Percentiles rank a stretch among this genome's conserved stretches.
Conservation (phyloP, 2,329 filamentous ascomycete genomes). For the Penicillium sp. region DNA sequence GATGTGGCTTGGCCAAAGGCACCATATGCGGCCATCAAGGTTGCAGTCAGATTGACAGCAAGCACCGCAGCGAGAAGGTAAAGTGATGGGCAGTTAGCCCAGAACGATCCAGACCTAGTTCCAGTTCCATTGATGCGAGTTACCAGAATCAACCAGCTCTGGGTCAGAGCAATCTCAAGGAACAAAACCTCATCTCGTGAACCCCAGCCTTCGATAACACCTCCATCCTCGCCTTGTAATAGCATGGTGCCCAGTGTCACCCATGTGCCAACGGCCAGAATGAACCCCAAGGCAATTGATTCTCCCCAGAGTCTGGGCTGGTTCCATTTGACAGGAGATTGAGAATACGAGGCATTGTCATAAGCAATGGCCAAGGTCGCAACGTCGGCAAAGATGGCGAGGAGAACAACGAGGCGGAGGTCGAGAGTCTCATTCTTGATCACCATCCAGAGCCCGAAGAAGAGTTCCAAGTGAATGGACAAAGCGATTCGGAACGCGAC, state of each 20-base stretch:
- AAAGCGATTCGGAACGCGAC: conserved; percentile 93
- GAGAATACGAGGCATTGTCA: conserved; percentile 85
- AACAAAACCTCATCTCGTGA: conserved; percentile 78
- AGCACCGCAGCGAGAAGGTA: conserved; percentile 76
- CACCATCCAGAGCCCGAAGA: conserved; percentile 87
- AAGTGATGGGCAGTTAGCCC: conserved; percentile 85
- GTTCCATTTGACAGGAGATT: conserved; percentile 90
- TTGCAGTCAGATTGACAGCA: conserved; percentile 78
- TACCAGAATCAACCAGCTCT: conserved; percentile 97
- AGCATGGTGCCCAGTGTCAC: conserved; percentile 85
- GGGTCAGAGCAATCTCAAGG: conserved; percentile 83
- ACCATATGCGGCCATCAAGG: conserved; percentile 81
- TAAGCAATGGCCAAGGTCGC: conserved; percentile 90
- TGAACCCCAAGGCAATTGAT: conserved; percentile 76
- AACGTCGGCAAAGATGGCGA: conserved; percentile 91
- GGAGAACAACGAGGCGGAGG: conserved; percentile 86
- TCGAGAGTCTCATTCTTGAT: conserved; percentile 82
- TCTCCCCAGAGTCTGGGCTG: conserved; percentile 91
- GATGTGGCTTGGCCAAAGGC: conserved; percentile 69
- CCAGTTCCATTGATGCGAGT: conserved; percentile 74
- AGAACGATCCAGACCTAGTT: conserved; percentile 67
- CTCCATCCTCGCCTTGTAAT: conserved; percentile 64
- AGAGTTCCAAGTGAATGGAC: conserved; percentile 87
- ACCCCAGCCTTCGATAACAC: conserved; percentile 89
- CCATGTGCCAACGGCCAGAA: conserved; percentile 82